These are phyloP conservation scores for Russula lepida DNA, from an alignment of 768 basidiomycete species.

Conservation along the genomic window DNA sequence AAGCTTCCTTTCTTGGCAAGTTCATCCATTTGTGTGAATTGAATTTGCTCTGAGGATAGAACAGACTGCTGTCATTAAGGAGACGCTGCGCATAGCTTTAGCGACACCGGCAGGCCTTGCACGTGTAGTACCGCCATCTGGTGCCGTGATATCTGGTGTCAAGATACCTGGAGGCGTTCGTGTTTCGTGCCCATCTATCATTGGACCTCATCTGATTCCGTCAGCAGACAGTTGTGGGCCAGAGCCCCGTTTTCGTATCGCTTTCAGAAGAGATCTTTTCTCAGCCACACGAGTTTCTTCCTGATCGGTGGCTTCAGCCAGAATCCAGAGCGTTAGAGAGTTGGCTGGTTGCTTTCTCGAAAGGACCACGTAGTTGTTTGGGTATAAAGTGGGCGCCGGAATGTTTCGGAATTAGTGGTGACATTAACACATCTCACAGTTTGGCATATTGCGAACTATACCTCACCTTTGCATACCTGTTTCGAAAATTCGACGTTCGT, in stretches of 20 bases:
- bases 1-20: conserved; percentile 12
- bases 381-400: conserved; percentile 17
- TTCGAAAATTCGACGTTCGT: conserved; percentile 21
- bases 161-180: conserved; percentile 10
- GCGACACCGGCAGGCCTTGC: not conserved
- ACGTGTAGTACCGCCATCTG: conserved; percentile 6
- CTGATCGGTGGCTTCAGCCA: conserved; percentile 19
- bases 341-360: conserved; percentile 17
- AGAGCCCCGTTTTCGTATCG: conserved; percentile 11
- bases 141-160: conserved; percentile 6
- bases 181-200: not conserved
- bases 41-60: not conserved
- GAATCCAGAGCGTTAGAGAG: conserved; percentile 7
- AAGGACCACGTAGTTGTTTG: conserved; percentile 20
- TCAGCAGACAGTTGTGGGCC: conserved; percentile 5
- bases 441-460: conserved; percentile 21
- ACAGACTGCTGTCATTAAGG: conserved; percentile 14
- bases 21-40: not conserved
- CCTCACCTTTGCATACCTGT: conserved; percentile 20
- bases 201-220: not conserved
- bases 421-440: not conserved
- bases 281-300: conserved; percentile 13
- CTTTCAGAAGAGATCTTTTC: conserved; percentile 10
- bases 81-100: not conserved
- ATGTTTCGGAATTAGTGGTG: not conserved